Evolutionary conservation across 345 rosid species (phyloP), one percentile per base, ranked within the genome.

Genomic region (Pugionium dolabratum): DNA sequence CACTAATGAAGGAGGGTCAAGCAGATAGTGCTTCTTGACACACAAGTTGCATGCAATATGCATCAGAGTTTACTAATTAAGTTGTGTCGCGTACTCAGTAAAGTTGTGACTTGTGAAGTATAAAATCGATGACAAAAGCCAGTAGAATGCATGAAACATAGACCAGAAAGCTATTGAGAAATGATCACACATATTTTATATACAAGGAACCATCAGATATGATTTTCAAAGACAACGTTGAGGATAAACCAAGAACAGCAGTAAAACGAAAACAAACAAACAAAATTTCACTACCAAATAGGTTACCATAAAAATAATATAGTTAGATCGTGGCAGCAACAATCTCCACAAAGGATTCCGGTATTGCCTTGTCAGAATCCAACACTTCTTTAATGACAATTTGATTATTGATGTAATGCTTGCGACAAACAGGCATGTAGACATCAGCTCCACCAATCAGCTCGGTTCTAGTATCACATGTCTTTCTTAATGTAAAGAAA

Each of bases 391-490:
- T 78, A 32, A 65, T 60, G 34, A 72, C 86, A 7, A 66, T 69
- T 51, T 86, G 85, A 3, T 87, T 80, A 43, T 64, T 69, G 9
- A 84, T 73, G 36, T 90, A 88, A 69, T 88, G 98, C 47, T 80
- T 86, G 5, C 96, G 91, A 75, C 98, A 93, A 25, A 85, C 90
- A 0, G 91, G 99, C 97, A 90, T 86, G 76, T 94, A 90, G 9
- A 88, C 74, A 53, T 86, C 91, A 45, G 86, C 79, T 11, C 99
- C 97, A 0, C 86, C 96, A 0, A 90, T 84, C 9, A 94, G 78
- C 52, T 94, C 92, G 4, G 89, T 86, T 64, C 74, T 48, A 0
- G 82, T 88, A 54, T 83, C 92, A 36, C 58, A 68, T 9, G 78
- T 85, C 77, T 84, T 90, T 73, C 99, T 84, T 49, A 85, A 44